Percentiles rank a stretch among this genome's conserved stretches.
Evolutionary conservation across 2,329 filamentous ascomycete genomes (phyloP).

Genomic region (Ophiostoma ulmi): DNA sequence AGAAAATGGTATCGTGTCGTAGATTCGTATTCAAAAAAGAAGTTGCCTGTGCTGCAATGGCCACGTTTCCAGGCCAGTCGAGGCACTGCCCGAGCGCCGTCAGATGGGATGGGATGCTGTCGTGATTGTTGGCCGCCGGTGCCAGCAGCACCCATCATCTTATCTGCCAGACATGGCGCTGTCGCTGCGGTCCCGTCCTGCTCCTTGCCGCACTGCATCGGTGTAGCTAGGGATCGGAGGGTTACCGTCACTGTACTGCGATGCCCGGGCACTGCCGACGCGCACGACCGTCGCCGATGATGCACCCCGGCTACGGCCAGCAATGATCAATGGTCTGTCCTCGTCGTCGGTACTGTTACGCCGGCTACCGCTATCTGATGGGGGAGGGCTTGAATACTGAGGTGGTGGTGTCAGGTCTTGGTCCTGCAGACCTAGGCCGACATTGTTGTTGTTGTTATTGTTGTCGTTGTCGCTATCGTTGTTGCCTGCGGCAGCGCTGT

Average conservation of each 20-base stretch:
- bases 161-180: constrained; percentile 32
- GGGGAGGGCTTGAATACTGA: constrained; percentile 63
- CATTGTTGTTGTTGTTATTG: constrained; percentile 26
- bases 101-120: neutral
- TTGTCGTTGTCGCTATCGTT: neutral
- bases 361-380: constrained; percentile 53
- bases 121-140: neutral
- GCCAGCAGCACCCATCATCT: neutral
- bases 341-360: constrained; percentile 56
- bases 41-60: neutral
- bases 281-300: constrained; percentile 41
- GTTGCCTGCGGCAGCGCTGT: constrained; percentile 31
- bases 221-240: constrained; percentile 81
- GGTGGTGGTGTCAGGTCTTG: constrained; percentile 62
- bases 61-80: neutral
- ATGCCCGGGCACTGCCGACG: constrained; percentile 11
- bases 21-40: constrained; percentile 25
- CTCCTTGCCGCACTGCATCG: constrained; percentile 60
- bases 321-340: constrained; percentile 47
- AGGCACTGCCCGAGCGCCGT: constrained; percentile 3
- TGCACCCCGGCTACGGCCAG: constrained; percentile 46
- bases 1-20: constrained; percentile 28
- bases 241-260: constrained; percentile 24
- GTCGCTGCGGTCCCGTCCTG: constrained; percentile 43
- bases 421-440: constrained; percentile 49